Evolutionary conservation across 1,139 yeast species (phyloP), one percentile per base, ranked within the genome.

Genomic region (Suhomyces yuchorum): DNA sequence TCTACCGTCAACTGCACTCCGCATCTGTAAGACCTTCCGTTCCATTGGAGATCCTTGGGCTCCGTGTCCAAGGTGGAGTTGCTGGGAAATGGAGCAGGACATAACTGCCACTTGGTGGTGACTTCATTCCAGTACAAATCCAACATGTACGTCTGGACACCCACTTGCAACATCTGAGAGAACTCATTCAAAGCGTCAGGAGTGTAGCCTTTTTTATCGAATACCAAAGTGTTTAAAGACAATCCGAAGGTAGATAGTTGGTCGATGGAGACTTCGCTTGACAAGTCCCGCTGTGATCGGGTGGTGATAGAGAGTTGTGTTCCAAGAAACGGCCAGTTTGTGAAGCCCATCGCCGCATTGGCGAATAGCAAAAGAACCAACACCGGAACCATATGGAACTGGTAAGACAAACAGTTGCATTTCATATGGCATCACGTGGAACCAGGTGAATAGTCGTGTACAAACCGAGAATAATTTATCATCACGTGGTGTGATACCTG

Each of bases 211-310:
- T 64, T 54, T 1, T 58, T 54, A 1, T 77, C 71, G 56, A 87
- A 85, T 1, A 89, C 53, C 3, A 78, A 70, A 0, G 70, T 54
- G 30, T 76, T 70, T 34, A 88, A 60, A 24, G 84, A 76, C 0
- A 86, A 71, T 0, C 97, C 97, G 2, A 81, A 67, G 3, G 71
- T 65, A 0, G 81, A 71, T 17, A 77, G 56, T 57, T 86, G 84
- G 54, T 81, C 84, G 1, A 89, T 67, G 1, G 92, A 80, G 1
- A 77, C 63, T 39, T 77, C 74, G 23, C 68, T 65, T 24, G 85
- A 67, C 2, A 87, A 65, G 59, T 90, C 97, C 48, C 97, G 68
- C 60, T 91, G 93, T 0, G 90, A 70, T 46, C 90, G 65, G 8
- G 75, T 50, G 0, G 84, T 90, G 4, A 51, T 43, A n/a, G 42